Percentiles rank a stretch among this genome's conserved stretches.
These are phyloP conservation scores for Mucor irregularis DNA, from an alignment of 371 early-diverging fungal species.

Conservation along the genomic window DNA sequence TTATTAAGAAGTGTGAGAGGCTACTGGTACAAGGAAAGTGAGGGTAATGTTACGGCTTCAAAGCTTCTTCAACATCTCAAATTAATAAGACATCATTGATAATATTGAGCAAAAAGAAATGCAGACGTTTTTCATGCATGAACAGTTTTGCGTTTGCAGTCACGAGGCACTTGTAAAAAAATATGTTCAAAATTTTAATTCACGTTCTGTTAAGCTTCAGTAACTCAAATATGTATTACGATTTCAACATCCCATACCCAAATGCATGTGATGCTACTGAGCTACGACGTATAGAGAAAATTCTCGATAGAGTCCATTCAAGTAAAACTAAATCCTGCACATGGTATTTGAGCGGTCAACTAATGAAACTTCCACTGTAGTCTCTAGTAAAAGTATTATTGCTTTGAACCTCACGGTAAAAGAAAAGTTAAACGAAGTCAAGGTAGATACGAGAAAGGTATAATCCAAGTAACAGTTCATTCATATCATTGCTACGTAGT, in stretches of 20 bases:
- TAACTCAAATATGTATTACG: slow-evolving; percentile 53
- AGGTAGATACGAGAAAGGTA: slow-evolving; percentile 56
- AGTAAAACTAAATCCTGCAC: no score
- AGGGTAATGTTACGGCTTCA: no score
- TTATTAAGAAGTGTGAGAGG: no score
- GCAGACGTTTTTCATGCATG: no score
- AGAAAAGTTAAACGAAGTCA: slow-evolving; percentile 54
- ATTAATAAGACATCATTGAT: no score
- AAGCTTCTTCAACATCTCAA: no score
- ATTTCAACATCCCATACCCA: slow-evolving; percentile 63
- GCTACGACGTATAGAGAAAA: slow-evolving; percentile 34
- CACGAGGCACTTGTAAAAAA: not conserved
- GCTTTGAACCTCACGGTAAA: slow-evolving; percentile 69
- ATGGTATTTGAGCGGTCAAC: not conserved
- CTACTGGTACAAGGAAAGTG: no score
- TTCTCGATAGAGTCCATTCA: slow-evolving; percentile 42
- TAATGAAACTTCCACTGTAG: not conserved
- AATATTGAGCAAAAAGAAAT: no score
- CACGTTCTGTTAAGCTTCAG: not conserved
- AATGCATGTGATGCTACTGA: slow-evolving; percentile 26
- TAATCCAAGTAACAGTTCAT: slow-evolving; percentile 54
- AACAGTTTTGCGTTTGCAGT: no score
- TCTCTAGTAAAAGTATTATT: slow-evolving; percentile 66
- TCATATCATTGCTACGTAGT: no score
- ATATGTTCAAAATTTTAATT: not conserved